Base-by-base conservation (phyloP, 2,329 filamentous ascomycete genomes). In the Tolypocladium cylindrosporum region DNA sequence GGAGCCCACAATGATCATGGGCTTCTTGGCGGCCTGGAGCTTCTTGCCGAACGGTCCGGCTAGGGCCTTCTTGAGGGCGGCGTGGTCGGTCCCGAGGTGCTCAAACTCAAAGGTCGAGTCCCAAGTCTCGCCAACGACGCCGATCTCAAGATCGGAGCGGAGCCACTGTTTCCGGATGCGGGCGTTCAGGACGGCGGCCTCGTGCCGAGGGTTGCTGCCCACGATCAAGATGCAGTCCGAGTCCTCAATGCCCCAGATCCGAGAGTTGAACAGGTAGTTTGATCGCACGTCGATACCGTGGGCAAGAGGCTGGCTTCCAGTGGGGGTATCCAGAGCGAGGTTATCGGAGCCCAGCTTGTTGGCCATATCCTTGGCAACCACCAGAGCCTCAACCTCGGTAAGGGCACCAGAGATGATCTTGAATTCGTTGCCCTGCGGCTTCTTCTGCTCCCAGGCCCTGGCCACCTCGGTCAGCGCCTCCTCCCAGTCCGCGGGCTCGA, bases 161-260 rank as follows among this genome's bases (percentile, higher is more conserved):
- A 99, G 80, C 89, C 93, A 99, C 74, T 97, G 92, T 81, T 99
- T 99, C 69, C 94, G 85, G 70, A 99, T 99, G 65, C 94, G 90
- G 63, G 93, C 92, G 70, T 99, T 99, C 51, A 99, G 83, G 54
- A 94, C 91, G 58, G 94, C 91, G 61, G 94, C 94, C 77, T 99
- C 94, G 70, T 96, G 91, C 65, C 94, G 86, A 45, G 94, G 89
- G 79, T 99, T 99, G 72, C 90, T 97, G 65, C 93, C 94, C 62
- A 99, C 84, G 59, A 99, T 86, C 57, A 99, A 86, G 60, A 99
- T 90, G 66, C 83, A 85, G 75, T 97, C 94, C 21, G 93, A 91
- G 69, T 96, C 90, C 75, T 99, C 94, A 42, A 97, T 89, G 68
- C 91, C 94, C 72, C 85, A 88, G 69, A 99, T 96, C 73, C 83